Base-by-base conservation (phyloP, 1,284 basidiomycete species). In the Malassezia sympodialis region DNA sequence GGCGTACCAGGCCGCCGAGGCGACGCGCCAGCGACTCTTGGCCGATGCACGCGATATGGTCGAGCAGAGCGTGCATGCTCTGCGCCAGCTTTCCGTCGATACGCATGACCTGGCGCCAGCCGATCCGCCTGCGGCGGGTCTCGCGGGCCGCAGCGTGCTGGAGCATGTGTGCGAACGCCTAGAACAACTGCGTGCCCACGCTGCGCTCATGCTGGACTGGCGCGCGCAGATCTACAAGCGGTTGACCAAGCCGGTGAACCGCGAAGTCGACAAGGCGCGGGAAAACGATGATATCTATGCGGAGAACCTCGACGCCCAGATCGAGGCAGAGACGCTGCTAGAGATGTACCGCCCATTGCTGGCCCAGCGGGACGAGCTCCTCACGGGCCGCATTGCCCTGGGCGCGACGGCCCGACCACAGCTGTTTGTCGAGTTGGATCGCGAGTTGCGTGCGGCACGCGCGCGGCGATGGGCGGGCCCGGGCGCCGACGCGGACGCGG, bases 211-310 rank as follows among this genome's bases (percentile, higher is more conserved):
- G 8, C 47, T 65, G 28, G 32, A 51, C 2, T 73, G 71, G 71
- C 60, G 71, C 2, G 44, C 57, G 1, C 53, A 57, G 40, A 63
- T 70, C 43, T 41, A 59, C 19, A 45, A 49, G 5, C 64, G 65
- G 10, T 56, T 73, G 14, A 37, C 44, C 4, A 61, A 60, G 12
- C 53, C 66, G 2, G 65, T 73, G 39, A 73, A 69, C 49, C 64
- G 71, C 40, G 69, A 70, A 15, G 62, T 72, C 31, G 60, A 59
- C 43, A 57, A 60, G 19, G 66, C 66, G 42, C 60, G 65, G 8
- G 68, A 68, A 14, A 62, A 64, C 30, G 71, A 72, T 49, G 71
- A 73, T 46, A 63, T 69, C 37, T 73, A 72, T 37, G 62, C 66
- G 19, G 69, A 73, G 24, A 66, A 70, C 21, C 57, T 73, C 4